Evolutionary conservation across 768 basidiomycete genomes (phyloP), one percentile per base, ranked within the genome.

Genomic region (Lactarius sanguifluus): DNA sequence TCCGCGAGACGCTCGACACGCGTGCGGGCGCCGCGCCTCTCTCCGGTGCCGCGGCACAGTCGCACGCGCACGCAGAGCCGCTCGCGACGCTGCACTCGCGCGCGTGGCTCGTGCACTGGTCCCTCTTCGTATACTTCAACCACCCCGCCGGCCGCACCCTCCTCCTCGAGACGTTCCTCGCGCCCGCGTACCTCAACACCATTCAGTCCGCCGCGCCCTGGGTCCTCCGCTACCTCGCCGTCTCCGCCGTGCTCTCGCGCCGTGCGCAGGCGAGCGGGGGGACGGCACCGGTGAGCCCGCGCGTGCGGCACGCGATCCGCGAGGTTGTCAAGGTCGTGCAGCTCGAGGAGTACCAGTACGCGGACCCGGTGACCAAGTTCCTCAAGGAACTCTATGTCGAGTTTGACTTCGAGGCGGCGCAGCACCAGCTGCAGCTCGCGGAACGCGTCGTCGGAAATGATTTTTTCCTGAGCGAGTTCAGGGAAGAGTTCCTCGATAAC

Each of bases 21-120:
- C 86, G 92, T 30, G 78, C 87, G 1, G 77, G 85, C 20, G 79
- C 83, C 4, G 38, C 77, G 60, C 73, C 76, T 70, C 66, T 68
- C 64, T 64, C 79, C 72, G 61, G 73, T 7, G 70, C 82, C 10
- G 71, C 55, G 1, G 52, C 28, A 5, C 18, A 40, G 10, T 38
- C 61, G n/a, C 60, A 54, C 1, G n/a, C 82, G 25, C 80, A 87
- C 57, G 85, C 88, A 45, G 88, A 89, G n/a, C 87, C 90, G 0
- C 84, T 96, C 34, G 83, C 86, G 43, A 94, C 97, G 73, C 83
- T 99, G 36, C 95, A 98, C 77, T 92, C 94, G 3, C 87, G 97
- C 65, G 93, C 95, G 23, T 98, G 96, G 95, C 85, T 96, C 67
- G 87, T 93, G 8, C 97, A 98, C 79, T 99, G 96, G 97, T 92